A percentile compares a stretch with the other conserved stretches of the same genome.
phyloP scores from a whole-genome alignment of 2,329 filamentous ascomycete genomes.

The Alternaria infectoria region DNA sequence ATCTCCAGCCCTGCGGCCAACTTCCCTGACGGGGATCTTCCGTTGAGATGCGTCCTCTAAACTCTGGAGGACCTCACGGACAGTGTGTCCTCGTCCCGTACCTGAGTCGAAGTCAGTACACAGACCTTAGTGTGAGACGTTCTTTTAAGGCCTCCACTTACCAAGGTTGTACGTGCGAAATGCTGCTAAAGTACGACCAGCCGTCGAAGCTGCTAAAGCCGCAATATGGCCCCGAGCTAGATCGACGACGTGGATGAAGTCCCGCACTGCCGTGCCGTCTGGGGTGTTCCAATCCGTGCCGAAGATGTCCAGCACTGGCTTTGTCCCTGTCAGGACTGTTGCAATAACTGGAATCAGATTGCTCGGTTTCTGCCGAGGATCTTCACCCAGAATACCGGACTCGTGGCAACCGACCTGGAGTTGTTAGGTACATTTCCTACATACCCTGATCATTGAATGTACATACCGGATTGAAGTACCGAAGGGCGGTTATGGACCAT shows the following conservation, averaged over 20 bases:
- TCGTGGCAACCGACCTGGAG: conserved; percentile 64
- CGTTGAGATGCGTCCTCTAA: conserved; percentile 46
- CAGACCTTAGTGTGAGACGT: background rate
- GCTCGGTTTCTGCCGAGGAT: conserved; percentile 66
- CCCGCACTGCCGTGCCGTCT: conserved; percentile 70
- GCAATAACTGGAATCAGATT: conserved; percentile 71
- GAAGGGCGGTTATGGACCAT: conserved; percentile 68
- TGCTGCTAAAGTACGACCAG: conserved; percentile 37
- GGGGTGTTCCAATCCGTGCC: conserved; percentile 69
- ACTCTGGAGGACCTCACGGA: conserved; percentile 51
- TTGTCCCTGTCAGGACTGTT: conserved; percentile 64
- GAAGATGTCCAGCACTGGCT: conserved; percentile 64
- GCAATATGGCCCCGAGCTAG: conserved; percentile 69
- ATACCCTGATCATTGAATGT: background rate
- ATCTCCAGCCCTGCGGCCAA: conserved; percentile 50
- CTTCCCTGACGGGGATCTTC: conserved; percentile 45
- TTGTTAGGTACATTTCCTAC: conserved; percentile 11
- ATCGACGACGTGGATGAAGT: conserved; percentile 72
- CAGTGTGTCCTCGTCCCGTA: conserved; percentile 51
- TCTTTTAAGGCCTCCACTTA: conserved; percentile 15
- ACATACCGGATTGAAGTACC: conserved; percentile 69
- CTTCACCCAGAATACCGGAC: conserved; percentile 68
- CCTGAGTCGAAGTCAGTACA: conserved; percentile 34
- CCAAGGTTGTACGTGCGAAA: conserved; percentile 52
- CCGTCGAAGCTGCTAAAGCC: conserved; percentile 55